Evolutionary conservation across 768 basidiomycete species (phyloP), one percentile per base, ranked within the genome.

Genomic region (Pleurotus ostreatus): DNA sequence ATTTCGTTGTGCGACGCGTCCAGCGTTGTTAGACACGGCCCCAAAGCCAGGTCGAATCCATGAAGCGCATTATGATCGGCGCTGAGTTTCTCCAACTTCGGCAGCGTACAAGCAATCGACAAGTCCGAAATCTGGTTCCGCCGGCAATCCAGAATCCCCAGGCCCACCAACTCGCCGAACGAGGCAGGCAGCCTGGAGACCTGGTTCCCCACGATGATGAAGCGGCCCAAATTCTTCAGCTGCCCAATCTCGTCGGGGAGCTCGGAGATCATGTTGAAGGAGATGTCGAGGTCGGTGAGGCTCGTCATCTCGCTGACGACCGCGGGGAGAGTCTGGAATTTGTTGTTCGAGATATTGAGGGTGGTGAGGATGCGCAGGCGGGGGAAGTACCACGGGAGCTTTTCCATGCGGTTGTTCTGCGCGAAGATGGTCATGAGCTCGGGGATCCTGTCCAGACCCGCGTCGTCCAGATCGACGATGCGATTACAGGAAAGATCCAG

Each of bases 311-410:
- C 76, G 68, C 82, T 85, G 23, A 99, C 80, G 37, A 89, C 89
- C 0, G 74, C 61, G 0, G 96, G 96, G 49, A 98, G 77, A 5
- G 64, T 65, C 25, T 79, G 80, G 68, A 98, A 94, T 67, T 93
- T 92, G 78, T 98, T 99, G 71, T 98, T 98, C 54, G 94, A 96
- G 57, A 98, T 88, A 71, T 97, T 96, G 60, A 98, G 80, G 22
- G 83, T 82, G 48, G 81, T 82, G 54, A 98, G 81, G 44, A 75
- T 70, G 41, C 80, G 77, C 59, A 98, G 73, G 7, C 87, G 80
- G 2, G 86, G 84, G 59, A 98, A 94, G 64, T 90, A 88, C 77
- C 83, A 85, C 0, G 96, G 95, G 0, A 98, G 79, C 53, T 80
- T 83, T 60, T 92, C 87, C 66, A 99, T 81, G 45, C 93, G 83